phyloP scores from a whole-genome alignment of 345 rosid genomes.

The Citrus hindsii region DNA sequence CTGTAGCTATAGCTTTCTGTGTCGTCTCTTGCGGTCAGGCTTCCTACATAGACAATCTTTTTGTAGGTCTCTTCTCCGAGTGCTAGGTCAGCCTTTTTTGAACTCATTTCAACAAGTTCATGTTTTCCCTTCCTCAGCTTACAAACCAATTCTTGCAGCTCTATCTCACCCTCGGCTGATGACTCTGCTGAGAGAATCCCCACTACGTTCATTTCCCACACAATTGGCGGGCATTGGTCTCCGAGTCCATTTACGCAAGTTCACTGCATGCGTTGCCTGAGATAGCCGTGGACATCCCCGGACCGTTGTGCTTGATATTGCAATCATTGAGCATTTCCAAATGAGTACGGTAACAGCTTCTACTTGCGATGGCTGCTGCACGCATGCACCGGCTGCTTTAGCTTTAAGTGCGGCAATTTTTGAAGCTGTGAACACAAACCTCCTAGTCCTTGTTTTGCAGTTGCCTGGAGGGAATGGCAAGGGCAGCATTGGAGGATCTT shows the following conservation, averaged over 20 bases:
- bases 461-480: background rate
- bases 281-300: background rate
- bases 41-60: background rate
- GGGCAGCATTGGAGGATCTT: background rate
- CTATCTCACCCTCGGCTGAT: background rate
- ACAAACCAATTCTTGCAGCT: background rate
- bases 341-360: constrained; percentile 13
- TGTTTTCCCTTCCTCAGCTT: background rate
- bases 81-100: background rate
- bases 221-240: background rate
- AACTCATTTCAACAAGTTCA: background rate
- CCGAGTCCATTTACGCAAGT: background rate
- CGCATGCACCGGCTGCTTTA: background rate
- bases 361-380: constrained; percentile 10
- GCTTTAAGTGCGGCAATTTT: background rate
- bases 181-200: background rate
- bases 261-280: background rate
- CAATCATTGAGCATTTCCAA: constrained; percentile 9
- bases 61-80: background rate
- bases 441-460: background rate
- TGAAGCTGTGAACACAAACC: constrained; percentile 13
- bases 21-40: too few species aligned
- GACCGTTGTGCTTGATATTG: too few species aligned
- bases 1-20: background rate
- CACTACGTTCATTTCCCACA: background rate